Evolutionary conservation across 192 early-diverging fungal genomes (phyloP).

Genomic region (Lunasporangiospora selenospora): DNA sequence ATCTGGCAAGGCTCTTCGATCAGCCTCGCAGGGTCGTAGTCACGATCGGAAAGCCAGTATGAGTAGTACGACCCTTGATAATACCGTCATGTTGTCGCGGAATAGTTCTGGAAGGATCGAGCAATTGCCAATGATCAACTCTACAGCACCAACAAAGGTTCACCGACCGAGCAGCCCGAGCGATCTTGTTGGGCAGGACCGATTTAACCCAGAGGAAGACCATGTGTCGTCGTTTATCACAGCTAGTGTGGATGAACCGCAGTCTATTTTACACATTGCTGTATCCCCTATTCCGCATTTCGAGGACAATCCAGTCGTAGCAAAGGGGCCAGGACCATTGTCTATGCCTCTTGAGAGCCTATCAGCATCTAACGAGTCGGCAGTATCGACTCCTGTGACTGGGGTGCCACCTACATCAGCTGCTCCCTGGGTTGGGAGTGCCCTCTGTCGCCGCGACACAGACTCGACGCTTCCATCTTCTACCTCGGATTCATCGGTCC

Average conservation of each 20-base stretch:
- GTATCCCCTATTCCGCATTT: too few species aligned
- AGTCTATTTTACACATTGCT: too few species aligned
- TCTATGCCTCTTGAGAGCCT: too few species aligned
- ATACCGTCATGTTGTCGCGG: slow-evolving; percentile 1
- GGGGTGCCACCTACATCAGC: too few species aligned
- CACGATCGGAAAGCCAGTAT: slow-evolving; percentile 5
- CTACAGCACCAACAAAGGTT: slow-evolving; percentile 1
- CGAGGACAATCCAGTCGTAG: too few species aligned
- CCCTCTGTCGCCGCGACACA: too few species aligned
- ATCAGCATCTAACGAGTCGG: too few species aligned
- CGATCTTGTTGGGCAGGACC: slow-evolving; percentile 24
- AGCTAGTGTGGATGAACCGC: too few species aligned
- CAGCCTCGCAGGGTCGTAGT: neutral
- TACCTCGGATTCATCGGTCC: slow-evolving; percentile 11
- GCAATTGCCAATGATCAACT: slow-evolving; percentile 8
- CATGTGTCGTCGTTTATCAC: slow-evolving; percentile 22
- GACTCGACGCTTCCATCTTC: slow-evolving; percentile 14
- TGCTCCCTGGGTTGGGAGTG: too few species aligned
- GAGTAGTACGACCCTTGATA: slow-evolving; percentile 23
- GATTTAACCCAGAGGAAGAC: slow-evolving; percentile 44
- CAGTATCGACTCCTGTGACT: too few species aligned
- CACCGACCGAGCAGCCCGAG: slow-evolving; percentile 26
- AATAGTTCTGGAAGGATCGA: slow-evolving; percentile 28
- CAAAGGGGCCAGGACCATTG: too few species aligned
- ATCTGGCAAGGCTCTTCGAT: neutral